Base-by-base conservation (phyloP, 331 rosid genomes). In the Telfairia occidentalis region DNA sequence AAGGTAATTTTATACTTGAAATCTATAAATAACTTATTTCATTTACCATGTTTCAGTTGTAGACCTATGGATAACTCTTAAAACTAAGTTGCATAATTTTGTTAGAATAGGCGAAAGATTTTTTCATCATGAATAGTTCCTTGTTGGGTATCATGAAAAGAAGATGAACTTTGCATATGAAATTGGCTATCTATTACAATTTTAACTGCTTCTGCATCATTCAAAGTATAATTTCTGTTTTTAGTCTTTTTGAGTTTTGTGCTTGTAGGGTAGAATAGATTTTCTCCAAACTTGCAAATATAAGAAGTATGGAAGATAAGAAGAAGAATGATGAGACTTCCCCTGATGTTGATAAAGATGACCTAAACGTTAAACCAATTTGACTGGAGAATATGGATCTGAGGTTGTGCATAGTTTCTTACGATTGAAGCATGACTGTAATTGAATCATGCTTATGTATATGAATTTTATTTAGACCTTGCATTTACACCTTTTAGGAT, bases 341-440 rank as follows among this genome's bases (percentile, higher is more conserved):
- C 80, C 65, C 83, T 73, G 90, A 83, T 65, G 77, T 52, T 71
- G 84, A 82, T 65, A 71, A 23, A 5, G 88, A 76, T 11, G 95
- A 82, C 63, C 63, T 89, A 48, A 74, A 11, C 78, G 96, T 93
- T 76, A 96, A 91, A 83, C 89, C 96, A 65, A 80, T 88, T 82
- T 91, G 92, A 69, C 91, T 89, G 28, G 96, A 94, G 85, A 94
- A 86, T 78, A 84, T 91, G 92, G 89, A 81, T 76, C 76, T 94
- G 61, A 94, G 96, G 98, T 89, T 43, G 23, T 63, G 58, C 71
- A 13, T 42, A 18, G 13, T 26, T 37, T 45, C 65, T 45, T 40
- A 54, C 64, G n/a, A 61, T 23, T 71, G 10, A 43, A 45, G 40
- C 49, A 50, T 40, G 60, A 60, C 23, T 66, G 74, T 59, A 43